Percentiles rank a stretch among this genome's conserved stretches.
These are phyloP conservation scores for Luzula sylvatica DNA, from an alignment of 176 grass and related monocot genomes.

Conservation along the genomic window DNA sequence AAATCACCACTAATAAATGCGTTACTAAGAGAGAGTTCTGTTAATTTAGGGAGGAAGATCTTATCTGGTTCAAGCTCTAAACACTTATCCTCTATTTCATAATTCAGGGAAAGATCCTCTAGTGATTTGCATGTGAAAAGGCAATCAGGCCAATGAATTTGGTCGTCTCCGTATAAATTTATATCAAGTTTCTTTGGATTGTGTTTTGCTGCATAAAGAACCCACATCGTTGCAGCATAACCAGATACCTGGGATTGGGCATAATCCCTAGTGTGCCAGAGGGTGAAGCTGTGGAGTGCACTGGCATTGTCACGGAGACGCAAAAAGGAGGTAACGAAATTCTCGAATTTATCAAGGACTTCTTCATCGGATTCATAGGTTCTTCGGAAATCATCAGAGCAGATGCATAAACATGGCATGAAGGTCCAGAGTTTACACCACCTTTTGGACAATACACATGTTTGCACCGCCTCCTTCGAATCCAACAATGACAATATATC, in stretches of 20 bases:
- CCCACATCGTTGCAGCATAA: too few species aligned
- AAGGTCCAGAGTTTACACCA: conserved; percentile 3
- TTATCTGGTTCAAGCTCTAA: neutral
- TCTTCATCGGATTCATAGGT: neutral
- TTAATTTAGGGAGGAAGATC: neutral
- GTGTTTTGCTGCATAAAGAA: neutral
- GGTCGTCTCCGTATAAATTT: too few species aligned
- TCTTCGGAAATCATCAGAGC: neutral
- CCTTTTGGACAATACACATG: neutral
- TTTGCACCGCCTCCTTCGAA: neutral
- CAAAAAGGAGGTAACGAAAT: neutral
- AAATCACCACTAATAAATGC: neutral
- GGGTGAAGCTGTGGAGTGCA: neutral
- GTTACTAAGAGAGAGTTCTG: neutral
- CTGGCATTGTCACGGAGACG: neutral
- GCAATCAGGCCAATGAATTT: too few species aligned
- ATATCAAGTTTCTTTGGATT: too few species aligned
- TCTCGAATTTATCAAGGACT: neutral
- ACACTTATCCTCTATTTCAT: neutral
- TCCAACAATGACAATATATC: neutral
- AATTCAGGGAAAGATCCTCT: neutral
- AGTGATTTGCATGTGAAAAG: neutral
- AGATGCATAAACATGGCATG: neutral
- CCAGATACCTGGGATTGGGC: too few species aligned
- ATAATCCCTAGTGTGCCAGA: neutral